Base-by-base conservation (phyloP, 768 basidiomycete genomes). In the Strobilomyces echinocephalus region DNA sequence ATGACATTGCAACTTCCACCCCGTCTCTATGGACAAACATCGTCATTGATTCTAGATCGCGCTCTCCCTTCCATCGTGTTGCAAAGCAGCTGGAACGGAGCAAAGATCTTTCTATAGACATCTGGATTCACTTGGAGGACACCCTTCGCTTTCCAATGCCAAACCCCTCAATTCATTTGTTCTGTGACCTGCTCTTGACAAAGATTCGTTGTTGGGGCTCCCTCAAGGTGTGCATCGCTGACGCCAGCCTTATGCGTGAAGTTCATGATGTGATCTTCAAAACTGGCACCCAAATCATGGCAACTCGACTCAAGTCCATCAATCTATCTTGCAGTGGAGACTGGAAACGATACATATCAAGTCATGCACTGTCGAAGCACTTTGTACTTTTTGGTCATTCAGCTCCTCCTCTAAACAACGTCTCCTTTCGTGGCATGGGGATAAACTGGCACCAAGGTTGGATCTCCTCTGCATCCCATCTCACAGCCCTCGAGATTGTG, bases 241-340 rank as follows among this genome's bases (percentile, higher is more conserved):
- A 0, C 14, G 5, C 0, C 1, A 5, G 0, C 1, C 8, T 30
- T 34, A 18, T 43, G 34, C 1, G 9, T 5, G 3, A 15, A 14
- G 7, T 51, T 8, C 24, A 43, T 1, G 7, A 18, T 14, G 12
- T 24, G 18, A 14, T 43, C 8, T 35, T 12, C 18, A 31, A 20
- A 10, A 4, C 16, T 11, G 2, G 0, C 15, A 43, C 20, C 4
- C 50, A 4, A 28, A 15, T 30, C n/a, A n/a, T n/a, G n/a, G n/a
- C n/a, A n/a, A n/a, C n/a, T n/a, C n/a, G n/a, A n/a, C n/a, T n/a
- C n/a, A n/a, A n/a, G n/a, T n/a, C n/a, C n/a, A n/a, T 42, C n/a
- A n/a, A n/a, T n/a, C n/a, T 5, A 8, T 5, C 9, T 16, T 48
- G 10, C 4, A 1, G 4, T 14, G 24, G 2, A 4, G 24, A 4